phyloP scores from a whole-genome alignment of 139 green algal species.

The Nannochloris sp. region DNA sequence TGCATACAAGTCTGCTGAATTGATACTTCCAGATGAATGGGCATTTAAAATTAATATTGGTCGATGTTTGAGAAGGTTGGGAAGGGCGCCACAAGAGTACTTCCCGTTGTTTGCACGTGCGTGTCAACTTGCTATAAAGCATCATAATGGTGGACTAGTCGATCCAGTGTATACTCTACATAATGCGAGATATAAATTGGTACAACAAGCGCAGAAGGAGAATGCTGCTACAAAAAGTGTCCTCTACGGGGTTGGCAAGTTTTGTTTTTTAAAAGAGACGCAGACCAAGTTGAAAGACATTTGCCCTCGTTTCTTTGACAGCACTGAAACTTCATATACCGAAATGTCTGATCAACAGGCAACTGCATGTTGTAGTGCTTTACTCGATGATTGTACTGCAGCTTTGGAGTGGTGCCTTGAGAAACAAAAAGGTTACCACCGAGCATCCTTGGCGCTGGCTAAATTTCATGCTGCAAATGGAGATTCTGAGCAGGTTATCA shows the following conservation, averaged over 20 bases:
- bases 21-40: not conserved
- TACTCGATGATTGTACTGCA: not conserved
- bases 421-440: not conserved
- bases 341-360: not conserved
- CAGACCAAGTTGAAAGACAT: not conserved
- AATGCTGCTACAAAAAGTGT: not conserved
- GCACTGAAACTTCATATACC: not conserved
- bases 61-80: not conserved
- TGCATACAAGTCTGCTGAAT: not conserved
- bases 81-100: not conserved
- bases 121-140: not conserved
- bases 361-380: too few relatives aligned
- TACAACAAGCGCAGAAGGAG: too few relatives aligned
- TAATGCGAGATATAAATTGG: too few relatives aligned
- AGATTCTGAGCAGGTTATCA: not conserved
- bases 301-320: not conserved
- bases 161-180: slow-evolving; percentile 5
- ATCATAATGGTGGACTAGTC: slow-evolving; percentile 1
- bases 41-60: not conserved
- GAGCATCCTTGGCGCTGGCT: not conserved
- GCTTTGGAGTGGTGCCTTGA: slow-evolving; percentile 9
- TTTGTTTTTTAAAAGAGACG: not conserved
- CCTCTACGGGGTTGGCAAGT: not conserved
- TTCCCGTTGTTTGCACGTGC: not conserved
- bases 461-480: not conserved